phyloP scores from a whole-genome alignment of 768 basidiomycete species.

The Pisolithus sp. region DNA sequence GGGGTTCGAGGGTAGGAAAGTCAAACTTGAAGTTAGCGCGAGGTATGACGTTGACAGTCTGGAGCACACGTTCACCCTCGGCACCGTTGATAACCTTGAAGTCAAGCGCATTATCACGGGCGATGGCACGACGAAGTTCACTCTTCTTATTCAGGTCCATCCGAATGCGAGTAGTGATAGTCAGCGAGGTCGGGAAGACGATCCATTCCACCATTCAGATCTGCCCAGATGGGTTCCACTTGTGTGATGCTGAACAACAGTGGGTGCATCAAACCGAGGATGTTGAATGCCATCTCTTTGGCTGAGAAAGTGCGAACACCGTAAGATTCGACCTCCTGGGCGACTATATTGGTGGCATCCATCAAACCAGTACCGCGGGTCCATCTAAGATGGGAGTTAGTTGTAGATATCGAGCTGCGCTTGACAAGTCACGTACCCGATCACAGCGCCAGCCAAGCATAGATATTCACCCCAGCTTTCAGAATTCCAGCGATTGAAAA shows the following conservation, averaged over 20 bases:
- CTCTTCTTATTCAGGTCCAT: constrained; percentile 75
- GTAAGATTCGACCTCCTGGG: constrained; percentile 85
- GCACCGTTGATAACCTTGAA: constrained; percentile 87
- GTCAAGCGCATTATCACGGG: constrained; percentile 92
- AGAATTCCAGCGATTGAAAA: constrained; percentile 97
- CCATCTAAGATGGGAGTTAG: constrained; percentile 52
- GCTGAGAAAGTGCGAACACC: constrained; percentile 98
- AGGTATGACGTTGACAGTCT: constrained; percentile 88
- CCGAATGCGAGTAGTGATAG: constrained; percentile 83
- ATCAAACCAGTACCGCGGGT: constrained; percentile 97
- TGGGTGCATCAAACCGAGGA: constrained; percentile 98
- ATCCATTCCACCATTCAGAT: constrained; percentile 98
- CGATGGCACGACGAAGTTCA: constrained; percentile 87
- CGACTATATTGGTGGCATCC: constrained; percentile 91
- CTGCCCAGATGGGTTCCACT: constrained; percentile 99
- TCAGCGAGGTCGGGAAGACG: constrained; percentile 92
- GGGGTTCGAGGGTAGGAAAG: constrained; percentile 79
- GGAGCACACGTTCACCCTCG: constrained; percentile 87
- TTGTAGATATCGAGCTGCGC: constrained; percentile 5
- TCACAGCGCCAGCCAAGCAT: constrained; percentile 95
- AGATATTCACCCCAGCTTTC: constrained; percentile 99
- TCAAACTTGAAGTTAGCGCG: constrained; percentile 98
- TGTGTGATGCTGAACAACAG: constrained; percentile 98
- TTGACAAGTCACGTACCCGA: constrained; percentile 57
- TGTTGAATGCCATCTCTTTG: constrained; percentile 99